Evolutionary conservation across 2,329 filamentous ascomycete genomes (phyloP), one percentile per base, ranked within the genome.

Genomic region (Xylogone sp.): DNA sequence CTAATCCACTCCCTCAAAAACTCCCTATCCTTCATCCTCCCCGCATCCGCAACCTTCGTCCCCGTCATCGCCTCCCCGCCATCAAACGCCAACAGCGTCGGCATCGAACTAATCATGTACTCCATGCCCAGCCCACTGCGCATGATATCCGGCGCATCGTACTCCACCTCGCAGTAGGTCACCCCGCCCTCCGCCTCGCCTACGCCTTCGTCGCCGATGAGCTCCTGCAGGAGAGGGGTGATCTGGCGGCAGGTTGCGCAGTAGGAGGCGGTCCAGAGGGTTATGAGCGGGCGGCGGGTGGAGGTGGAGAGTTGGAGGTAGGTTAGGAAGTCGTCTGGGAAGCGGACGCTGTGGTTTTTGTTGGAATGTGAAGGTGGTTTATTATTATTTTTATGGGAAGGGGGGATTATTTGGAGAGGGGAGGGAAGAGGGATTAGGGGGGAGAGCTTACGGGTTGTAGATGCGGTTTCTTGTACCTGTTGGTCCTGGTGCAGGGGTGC

Each of bases 201-300:
- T 2, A 78, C 70, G 2, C 60, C 62, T 8, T 55, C 52, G 58
- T 73, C 70, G 5, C 8, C 8, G 44, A 84, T 64, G 27, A 83
- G 70, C 10, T 71, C 68, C 12, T 62, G 63, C 5, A 84, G 48
- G 10, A 82, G 64, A 3, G 81, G 81, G 3, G 69, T 67, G 21
- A 83, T 71, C 27, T 66, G 63, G 44, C 70, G 72, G 65, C 81
- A 84, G 16, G 78, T 77, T 3, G 74, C 66, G 63, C 81, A 84
- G 69, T 75, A 83, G 7, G 77, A 78, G 1, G 81, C 73, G 0
- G 79, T 82, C 81, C 81, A 85, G 42, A 84, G 68, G 1, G 80
- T 83, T 50, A 84, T 62, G n/a, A 84, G 74, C 2, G 81, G 81
- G 2, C 68, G 74, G 43, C 75, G 71, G 5, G 78, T 70, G 5